Conservation (phyloP, 768 basidiomycete species). For the Kwoniella dendrophila region DNA sequence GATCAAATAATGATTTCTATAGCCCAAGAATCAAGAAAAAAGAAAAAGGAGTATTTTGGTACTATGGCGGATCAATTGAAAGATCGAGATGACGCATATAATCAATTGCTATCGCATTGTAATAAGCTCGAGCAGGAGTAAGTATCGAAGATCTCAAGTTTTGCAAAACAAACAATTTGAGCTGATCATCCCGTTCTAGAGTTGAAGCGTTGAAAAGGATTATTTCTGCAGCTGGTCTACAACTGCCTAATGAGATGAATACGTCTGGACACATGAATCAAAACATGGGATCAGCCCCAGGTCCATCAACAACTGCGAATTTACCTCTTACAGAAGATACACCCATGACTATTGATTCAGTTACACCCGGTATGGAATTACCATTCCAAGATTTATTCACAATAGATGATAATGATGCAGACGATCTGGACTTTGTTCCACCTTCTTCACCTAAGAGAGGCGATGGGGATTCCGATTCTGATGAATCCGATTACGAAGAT, state of each 20-base stretch:
- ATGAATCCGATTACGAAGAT: conserved; percentile 19
- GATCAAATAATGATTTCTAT: neutral
- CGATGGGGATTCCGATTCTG: conserved; percentile 15
- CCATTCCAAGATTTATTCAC: conserved; percentile 24
- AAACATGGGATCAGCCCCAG: conserved; percentile 8
- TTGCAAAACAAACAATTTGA: neutral
- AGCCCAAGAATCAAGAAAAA: conserved; percentile 33
- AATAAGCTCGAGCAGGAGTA: conserved; percentile 25
- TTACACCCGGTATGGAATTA: conserved; percentile 10
- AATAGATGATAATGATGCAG: conserved; percentile 26
- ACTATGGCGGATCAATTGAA: conserved; percentile 21
- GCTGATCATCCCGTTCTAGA: neutral
- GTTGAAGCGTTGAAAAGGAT: conserved; percentile 22
- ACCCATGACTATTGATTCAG: conserved; percentile 15
- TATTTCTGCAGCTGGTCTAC: conserved; percentile 15
- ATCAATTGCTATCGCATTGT: conserved; percentile 20
- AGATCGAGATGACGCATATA: conserved; percentile 17
- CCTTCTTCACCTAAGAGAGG: conserved; percentile 23
- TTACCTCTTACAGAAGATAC: conserved; percentile 6
- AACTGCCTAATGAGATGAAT: conserved; percentile 15
- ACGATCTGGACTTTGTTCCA: conserved; percentile 28
- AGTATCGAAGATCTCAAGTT: neutral
- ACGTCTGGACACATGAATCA: conserved; percentile 5
- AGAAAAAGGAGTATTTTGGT: conserved; percentile 30
- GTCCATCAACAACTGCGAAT: neutral